Percentiles rank a stretch among this genome's conserved stretches.
These are phyloP conservation scores for Starmerella floricola DNA, from an alignment of 805 yeast genomes.

Conservation along the genomic window DNA sequence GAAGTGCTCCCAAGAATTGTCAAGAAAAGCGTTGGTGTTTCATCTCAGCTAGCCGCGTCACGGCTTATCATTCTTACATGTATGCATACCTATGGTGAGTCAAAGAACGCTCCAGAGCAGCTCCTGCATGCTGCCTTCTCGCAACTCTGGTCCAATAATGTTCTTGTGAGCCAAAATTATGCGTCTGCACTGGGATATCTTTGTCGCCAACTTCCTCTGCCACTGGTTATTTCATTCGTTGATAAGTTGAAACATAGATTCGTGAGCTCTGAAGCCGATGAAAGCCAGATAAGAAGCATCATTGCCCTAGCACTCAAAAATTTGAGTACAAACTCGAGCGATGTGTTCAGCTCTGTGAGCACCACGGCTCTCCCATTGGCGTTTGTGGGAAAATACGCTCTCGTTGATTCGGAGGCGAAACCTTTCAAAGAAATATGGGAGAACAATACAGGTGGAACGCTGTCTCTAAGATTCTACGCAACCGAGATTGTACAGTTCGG, in stretches of 20 bases:
- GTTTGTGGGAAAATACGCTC: constrained; percentile 53
- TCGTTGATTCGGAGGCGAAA: constrained; percentile 39
- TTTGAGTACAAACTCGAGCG: constrained; percentile 44
- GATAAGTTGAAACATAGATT: constrained; percentile 41
- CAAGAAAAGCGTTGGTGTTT: constrained; percentile 68
- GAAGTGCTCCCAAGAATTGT: constrained; percentile 40
- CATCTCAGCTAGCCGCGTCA: constrained; percentile 80
- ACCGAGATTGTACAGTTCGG: constrained; percentile 52
- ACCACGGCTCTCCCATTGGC: constrained; percentile 63
- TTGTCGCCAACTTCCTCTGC: constrained; percentile 47
- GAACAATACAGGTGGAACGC: constrained; percentile 64
- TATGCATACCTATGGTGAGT: constrained; percentile 35
- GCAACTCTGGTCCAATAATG: constrained; percentile 60
- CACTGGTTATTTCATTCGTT: constrained; percentile 43
- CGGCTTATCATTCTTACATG: constrained; percentile 56
- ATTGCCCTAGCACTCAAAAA: constrained; percentile 39
- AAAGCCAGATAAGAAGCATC: constrained; percentile 25
- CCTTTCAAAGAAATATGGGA: constrained; percentile 60
- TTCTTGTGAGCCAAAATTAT: constrained; percentile 59
- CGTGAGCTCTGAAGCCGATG: constrained; percentile 30
- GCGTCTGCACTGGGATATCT: constrained; percentile 73
- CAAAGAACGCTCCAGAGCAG: constrained; percentile 41
- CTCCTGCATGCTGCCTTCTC: constrained; percentile 45
- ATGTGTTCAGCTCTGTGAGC: constrained; percentile 51
- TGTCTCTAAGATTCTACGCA: constrained; percentile 56